Percentiles rank a stretch among this genome's conserved stretches.
Conservation (phyloP, 2,329 filamentous ascomycete genomes). For the Aspergillus neoniger region DNA sequence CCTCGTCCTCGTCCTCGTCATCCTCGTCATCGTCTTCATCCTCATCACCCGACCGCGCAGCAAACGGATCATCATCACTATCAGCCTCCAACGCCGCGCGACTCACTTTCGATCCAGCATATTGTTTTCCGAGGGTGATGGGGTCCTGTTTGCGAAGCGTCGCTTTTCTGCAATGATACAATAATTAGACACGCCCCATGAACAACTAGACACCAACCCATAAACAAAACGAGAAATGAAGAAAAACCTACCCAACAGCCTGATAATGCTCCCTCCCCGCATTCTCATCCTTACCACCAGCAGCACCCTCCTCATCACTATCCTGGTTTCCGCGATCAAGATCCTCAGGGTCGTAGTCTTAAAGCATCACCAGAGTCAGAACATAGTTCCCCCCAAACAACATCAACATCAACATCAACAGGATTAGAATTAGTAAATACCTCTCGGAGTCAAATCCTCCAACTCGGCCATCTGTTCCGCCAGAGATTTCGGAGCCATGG, state of each 20-base stretch:
- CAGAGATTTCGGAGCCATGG: slow-evolving; percentile 54
- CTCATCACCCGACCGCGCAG: slow-evolving; percentile 38
- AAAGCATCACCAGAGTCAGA: background rate
- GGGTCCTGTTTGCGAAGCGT: slow-evolving; percentile 75
- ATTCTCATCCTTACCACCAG: slow-evolving; percentile 49
- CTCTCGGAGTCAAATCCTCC: slow-evolving; percentile 63
- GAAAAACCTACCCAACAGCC: slow-evolving; percentile 60
- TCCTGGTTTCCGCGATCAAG: slow-evolving; percentile 57
- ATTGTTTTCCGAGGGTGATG: slow-evolving; percentile 72
- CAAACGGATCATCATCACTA: slow-evolving; percentile 52
- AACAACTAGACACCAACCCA: background rate
- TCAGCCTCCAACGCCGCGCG: slow-evolving; percentile 65
- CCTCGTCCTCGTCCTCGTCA: slow-evolving; percentile 10
- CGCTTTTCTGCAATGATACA: slow-evolving; percentile 63
- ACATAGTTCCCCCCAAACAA: background rate
- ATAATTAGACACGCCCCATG: background rate
- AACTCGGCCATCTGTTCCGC: slow-evolving; percentile 64
- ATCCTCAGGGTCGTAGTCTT: slow-evolving; percentile 81
- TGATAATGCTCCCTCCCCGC: slow-evolving; percentile 85
- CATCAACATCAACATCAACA: background rate
- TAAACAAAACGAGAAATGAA: slow-evolving; percentile 1
- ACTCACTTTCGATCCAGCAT: slow-evolving; percentile 74
- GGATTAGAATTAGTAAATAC: slow-evolving; percentile 43
- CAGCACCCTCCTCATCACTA: slow-evolving; percentile 57
- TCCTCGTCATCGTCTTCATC: slow-evolving; percentile 36